Conservation (phyloP, 164 flowering plant genomes). For the Piper longum region DNA sequence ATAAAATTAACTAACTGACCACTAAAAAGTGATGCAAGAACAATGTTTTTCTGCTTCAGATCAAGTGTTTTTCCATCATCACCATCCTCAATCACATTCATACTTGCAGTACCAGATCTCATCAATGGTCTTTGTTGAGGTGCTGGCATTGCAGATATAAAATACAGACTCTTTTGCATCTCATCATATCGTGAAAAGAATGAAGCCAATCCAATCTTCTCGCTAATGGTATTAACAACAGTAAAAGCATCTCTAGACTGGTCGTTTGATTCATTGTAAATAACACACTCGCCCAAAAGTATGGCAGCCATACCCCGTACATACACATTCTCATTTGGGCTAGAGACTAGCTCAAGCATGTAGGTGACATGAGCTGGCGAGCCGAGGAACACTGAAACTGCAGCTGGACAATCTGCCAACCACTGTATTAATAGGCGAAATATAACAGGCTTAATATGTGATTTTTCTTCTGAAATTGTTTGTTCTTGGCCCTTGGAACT, state of each 20-base stretch:
- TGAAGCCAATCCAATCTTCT: constrained; percentile 73
- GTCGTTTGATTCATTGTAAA: constrained; percentile 43
- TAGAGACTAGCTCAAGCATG: constrained; percentile 72
- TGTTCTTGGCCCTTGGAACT: constrained; percentile 25
- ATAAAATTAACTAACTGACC: constrained; percentile 42
- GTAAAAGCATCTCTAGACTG: constrained; percentile 47
- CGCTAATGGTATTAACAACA: constrained; percentile 75
- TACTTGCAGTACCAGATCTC: constrained; percentile 65
- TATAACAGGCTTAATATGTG: constrained; percentile 54
- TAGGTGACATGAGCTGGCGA: constrained; percentile 76
- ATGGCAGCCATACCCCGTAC: constrained; percentile 68
- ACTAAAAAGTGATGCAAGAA: constrained; percentile 54
- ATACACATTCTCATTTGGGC: constrained; percentile 38
- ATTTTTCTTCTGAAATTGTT: constrained; percentile 17
- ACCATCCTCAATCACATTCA: constrained; percentile 56
- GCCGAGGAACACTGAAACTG: constrained; percentile 71
- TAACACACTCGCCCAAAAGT: constrained; percentile 81
- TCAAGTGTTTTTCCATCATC: constrained; percentile 26
- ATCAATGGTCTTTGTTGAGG: constrained; percentile 41
- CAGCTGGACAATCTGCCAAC: constrained; percentile 74
- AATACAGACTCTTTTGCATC: constrained; percentile 54
- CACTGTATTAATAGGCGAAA: constrained; percentile 70
- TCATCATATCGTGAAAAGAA: constrained; percentile 75
- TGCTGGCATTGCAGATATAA: constrained; percentile 32
- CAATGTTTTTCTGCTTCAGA: constrained; percentile 45